These are phyloP conservation scores for Suillus paluster DNA, from an alignment of 768 basidiomycete species.

Conservation along the genomic window DNA sequence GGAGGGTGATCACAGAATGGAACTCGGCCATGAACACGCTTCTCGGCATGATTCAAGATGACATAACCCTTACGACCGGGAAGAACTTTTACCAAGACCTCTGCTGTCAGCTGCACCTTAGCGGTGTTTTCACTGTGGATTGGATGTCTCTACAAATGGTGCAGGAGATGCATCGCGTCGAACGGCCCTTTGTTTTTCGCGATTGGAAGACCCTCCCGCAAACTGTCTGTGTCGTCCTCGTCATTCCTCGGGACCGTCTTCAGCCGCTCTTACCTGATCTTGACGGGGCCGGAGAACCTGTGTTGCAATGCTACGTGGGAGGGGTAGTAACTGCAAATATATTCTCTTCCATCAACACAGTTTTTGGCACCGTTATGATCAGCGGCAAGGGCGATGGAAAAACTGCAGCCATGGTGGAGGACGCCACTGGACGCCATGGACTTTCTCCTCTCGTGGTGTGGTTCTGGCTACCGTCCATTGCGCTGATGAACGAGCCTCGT, in stretches of 20 bases:
- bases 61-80: constrained; percentile 25
- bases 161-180: constrained; percentile 12
- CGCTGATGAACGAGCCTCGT: constrained; percentile 15
- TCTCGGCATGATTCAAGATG: constrained; percentile 22
- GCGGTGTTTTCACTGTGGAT: constrained; percentile 40
- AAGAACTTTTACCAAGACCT: constrained; percentile 52
- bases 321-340: constrained; percentile 10
- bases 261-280: constrained; percentile 25
- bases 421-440: constrained; percentile 19
- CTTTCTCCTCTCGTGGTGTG: constrained; percentile 25
- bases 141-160: constrained; percentile 21
- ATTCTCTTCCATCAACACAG: constrained; percentile 28
- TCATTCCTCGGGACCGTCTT: constrained; percentile 35
- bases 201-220: constrained; percentile 36
- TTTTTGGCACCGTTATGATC: constrained; percentile 25
- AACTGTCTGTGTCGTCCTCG: constrained; percentile 36
- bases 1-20: constrained; percentile 47
- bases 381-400: constrained; percentile 23
- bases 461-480: constrained; percentile 18
- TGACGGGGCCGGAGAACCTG: constrained; percentile 19
- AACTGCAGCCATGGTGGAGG: constrained; percentile 18
- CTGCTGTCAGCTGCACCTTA: constrained; percentile 45
- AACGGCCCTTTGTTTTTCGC: constrained; percentile 27
- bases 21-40: constrained; percentile 38
- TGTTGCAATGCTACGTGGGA: constrained; percentile 27